A percentile compares a stretch with the other conserved stretches of the same genome.
These are phyloP conservation scores for Medicago truncatula DNA, from an alignment of 306 rosid genomes.

Conservation along the genomic window MtrunA17r5.0-ANR NC_053048.1:43352501-43353000, in stretches of 20 bases:
- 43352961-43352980: conserved; percentile 1
- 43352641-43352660: neutral
- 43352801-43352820: neutral
- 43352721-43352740: no score
- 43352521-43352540: neutral
- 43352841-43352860: neutral
- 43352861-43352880: neutral
- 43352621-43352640: conserved; percentile 8
- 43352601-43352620: neutral
- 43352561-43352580: conserved; percentile 4
- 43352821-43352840: neutral
- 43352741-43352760: neutral
- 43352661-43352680: conserved; percentile 1
- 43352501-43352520: conserved; percentile 7
- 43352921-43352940: neutral
- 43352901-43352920: neutral
- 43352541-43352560: neutral
- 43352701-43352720: conserved; percentile 4
- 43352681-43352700: neutral
- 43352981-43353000: neutral
- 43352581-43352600: neutral
- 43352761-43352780: neutral
- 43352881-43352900: neutral
- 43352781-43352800: neutral
- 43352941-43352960: neutral